Conservation (phyloP, 176 grass and related monocot genomes). For the Poa annua region DNA sequence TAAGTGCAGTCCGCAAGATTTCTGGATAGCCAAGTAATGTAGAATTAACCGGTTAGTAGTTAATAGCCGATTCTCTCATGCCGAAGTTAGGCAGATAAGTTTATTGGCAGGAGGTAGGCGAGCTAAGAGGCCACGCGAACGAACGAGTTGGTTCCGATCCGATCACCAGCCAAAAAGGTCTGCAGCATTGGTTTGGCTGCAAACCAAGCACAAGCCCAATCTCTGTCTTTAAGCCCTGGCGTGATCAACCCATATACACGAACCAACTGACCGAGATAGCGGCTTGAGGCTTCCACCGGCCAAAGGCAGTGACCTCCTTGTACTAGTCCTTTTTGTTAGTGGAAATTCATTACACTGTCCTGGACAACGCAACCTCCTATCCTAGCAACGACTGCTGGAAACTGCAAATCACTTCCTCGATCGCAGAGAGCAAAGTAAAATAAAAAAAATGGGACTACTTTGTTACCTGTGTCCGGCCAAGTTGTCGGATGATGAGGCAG, state of each 20-base stretch:
- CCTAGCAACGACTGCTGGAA: not conserved
- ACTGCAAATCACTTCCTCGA: not conserved
- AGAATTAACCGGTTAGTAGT: not conserved
- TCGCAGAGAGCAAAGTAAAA: not conserved
- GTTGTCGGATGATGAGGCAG: not conserved
- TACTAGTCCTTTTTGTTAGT: conserved; percentile 22
- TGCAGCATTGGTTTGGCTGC: not conserved
- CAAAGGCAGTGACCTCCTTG: not conserved
- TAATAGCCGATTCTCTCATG: not conserved
- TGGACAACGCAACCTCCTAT: conserved; percentile 16
- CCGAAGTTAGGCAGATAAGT: not conserved
- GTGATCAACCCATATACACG: not conserved
- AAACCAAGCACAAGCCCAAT: no score
- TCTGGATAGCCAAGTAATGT: not conserved
- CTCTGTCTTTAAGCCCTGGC: not conserved
- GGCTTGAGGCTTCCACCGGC: conserved; percentile 25
- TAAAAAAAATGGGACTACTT: not conserved
- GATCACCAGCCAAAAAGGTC: no score
- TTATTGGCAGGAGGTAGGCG: not conserved
- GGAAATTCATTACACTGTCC: conserved; percentile 14
- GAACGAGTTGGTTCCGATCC: no score
- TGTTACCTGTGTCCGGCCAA: not conserved
- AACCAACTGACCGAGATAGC: conserved; percentile 26
- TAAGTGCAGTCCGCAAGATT: not conserved
- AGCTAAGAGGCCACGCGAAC: not conserved